These are phyloP conservation scores for Fusarium austroafricanum DNA, from an alignment of 2,329 filamentous ascomycete species.

Conservation along the genomic window DNA sequence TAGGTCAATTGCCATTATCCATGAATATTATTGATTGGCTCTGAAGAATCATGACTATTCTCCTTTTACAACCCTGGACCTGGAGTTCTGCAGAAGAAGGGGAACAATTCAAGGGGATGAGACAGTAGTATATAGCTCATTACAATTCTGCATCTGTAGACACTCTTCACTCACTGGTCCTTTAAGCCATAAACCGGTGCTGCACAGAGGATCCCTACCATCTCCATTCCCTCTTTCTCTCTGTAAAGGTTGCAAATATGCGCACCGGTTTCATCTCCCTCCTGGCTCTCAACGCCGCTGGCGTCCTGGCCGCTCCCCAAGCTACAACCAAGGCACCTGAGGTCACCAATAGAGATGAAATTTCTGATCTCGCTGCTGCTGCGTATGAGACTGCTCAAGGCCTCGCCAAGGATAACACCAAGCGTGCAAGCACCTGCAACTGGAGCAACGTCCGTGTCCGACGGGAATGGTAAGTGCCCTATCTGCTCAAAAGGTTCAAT, in stretches of 20 bases:
- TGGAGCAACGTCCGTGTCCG: conserved; percentile 48
- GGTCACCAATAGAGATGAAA: conserved; percentile 35
- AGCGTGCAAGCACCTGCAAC: conserved; percentile 43
- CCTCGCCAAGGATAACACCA: conserved; percentile 27
- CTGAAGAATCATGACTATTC: background rate
- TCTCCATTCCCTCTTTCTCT: background rate
- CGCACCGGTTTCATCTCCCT: conserved; percentile 36
- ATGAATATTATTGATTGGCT: background rate
- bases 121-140: conserved; percentile 26
- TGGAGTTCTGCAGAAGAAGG: background rate
- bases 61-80: background rate
- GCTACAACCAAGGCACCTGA: conserved; percentile 34
- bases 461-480: conserved; percentile 47
- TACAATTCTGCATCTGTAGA: conserved; percentile 11
- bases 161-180: conserved; percentile 8
- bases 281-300: conserved; percentile 41
- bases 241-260: conserved; percentile 28
- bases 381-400: conserved; percentile 44
- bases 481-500: rapidly evolving
- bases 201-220: conserved; percentile 23
- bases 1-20: background rate
- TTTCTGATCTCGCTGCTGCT: conserved; percentile 36
- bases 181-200: conserved; percentile 9
- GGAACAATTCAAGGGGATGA: background rate
- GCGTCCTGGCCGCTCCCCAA: conserved; percentile 37